phyloP scores from a whole-genome alignment of 2,329 filamentous ascomycete species.

The Fusarium aywerte region DNA sequence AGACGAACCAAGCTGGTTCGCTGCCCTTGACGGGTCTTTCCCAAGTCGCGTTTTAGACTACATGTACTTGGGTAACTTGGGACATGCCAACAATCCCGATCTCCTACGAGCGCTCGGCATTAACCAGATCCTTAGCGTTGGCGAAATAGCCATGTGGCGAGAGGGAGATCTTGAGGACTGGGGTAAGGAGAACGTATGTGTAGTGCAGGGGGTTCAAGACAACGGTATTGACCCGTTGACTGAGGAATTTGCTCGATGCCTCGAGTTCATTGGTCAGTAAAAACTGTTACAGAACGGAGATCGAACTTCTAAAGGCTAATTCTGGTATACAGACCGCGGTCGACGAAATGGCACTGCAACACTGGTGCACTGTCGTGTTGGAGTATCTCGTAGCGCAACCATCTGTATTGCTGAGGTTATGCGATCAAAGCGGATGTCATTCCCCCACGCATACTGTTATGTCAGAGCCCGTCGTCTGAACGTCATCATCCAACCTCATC shows the following conservation, averaged over 20 bases:
- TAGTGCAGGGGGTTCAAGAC: constrained; percentile 89
- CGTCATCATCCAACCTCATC: constrained; percentile 97
- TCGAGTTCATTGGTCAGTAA: constrained; percentile 89
- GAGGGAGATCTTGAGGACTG: constrained; percentile 76
- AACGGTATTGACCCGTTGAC: constrained; percentile 95
- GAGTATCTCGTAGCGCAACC: constrained; percentile 93
- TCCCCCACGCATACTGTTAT: constrained; percentile 95
- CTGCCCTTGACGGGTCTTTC: constrained; percentile 86
- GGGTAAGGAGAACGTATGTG: constrained; percentile 81
- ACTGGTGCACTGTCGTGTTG: constrained; percentile 94
- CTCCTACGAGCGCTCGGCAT: constrained; percentile 84
- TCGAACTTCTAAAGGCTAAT: constrained; percentile 7
- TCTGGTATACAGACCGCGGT: constrained; percentile 73
- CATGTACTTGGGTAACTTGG: constrained; percentile 94
- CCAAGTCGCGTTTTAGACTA: constrained; percentile 91
- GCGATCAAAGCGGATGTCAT: constrained; percentile 80
- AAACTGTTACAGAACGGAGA: neutral
- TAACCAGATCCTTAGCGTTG: constrained; percentile 87
- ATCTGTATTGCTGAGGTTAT: constrained; percentile 99
- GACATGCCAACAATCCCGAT: constrained; percentile 92
- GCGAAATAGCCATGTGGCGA: constrained; percentile 86
- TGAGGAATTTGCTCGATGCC: constrained; percentile 83
- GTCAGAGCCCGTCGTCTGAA: constrained; percentile 92
- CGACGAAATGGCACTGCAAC: constrained; percentile 82
- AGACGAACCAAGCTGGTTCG: constrained; percentile 81